Base-by-base conservation (phyloP, 73 alveolate genomes). In the Tetrahymena thermophila region DNA sequence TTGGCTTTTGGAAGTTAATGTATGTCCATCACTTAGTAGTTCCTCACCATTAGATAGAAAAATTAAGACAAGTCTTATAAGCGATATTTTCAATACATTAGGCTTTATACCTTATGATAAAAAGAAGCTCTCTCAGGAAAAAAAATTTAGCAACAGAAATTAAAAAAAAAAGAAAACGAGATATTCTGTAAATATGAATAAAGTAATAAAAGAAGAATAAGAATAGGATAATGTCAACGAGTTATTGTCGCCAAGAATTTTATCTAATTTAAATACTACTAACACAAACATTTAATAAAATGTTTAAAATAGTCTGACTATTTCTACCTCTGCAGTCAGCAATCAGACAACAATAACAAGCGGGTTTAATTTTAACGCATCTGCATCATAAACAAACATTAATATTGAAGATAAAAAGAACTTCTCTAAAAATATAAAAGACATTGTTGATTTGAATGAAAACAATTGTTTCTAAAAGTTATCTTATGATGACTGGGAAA, bases 1-100 rank as follows among this genome's bases (percentile, higher is more conserved):
- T 34, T 98, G 99, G 99, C 96, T 99, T 25, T 94, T 99, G 56
- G 99, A 99, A 96, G 99, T 99, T 35, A 99, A 99, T 96, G 98
- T 98, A 42, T 95, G 98, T 93, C 99, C 99, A n/a, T 97, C 99
- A 10, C 96, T 99, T 37, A 97, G 98, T 93, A 96, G 98, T 85
- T 84, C 99, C 56, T 96, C 99, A 94, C 98, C 99, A 28, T 93
- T 96, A 5, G 99, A 98, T 97, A 96, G 97, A 37, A 85, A 96
- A 96, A 96, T 98, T 17, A 99, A 99, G 94, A 98, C 99, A n/a
- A 96, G 96, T 93, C 97, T 98, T 56, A 94, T 99, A 85, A 95
- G 99, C 38, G 99, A 98, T 95, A 97, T 98, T 28, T 71, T 71
- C 37, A 71, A 71, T 21, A 71, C 89, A 4, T 34, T 71, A 28